Percentiles rank a stretch among this genome's conserved stretches.
Evolutionary conservation across 768 basidiomycete genomes (phyloP).

Genomic region (Basidioascus undulatus): DNA sequence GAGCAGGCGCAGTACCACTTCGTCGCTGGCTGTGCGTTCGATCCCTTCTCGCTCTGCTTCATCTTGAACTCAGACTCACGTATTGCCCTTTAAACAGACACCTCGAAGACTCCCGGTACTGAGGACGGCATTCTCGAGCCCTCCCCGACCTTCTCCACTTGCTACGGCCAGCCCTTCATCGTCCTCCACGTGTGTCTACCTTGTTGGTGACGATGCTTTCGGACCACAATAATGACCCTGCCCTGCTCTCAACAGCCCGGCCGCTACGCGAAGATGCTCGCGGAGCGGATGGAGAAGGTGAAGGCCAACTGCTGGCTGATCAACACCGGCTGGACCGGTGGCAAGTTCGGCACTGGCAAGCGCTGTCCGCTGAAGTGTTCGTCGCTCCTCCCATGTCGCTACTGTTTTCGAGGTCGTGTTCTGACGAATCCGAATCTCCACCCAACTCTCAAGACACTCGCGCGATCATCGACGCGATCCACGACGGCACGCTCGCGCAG

Average conservation of each 20-base stretch:
- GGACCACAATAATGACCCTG: neutral
- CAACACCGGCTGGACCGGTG: slow-evolving; percentile 89
- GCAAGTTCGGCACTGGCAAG: slow-evolving; percentile 76
- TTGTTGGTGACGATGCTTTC: neutral
- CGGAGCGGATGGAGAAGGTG: slow-evolving; percentile 70
- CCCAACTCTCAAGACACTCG: too few relatives aligned
- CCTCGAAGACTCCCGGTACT: slow-evolving; percentile 62
- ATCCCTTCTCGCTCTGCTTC: slow-evolving; percentile 67
- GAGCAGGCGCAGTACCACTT: slow-evolving; percentile 96
- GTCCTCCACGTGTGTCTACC: slow-evolving; percentile 54
- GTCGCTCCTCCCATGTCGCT: too few relatives aligned
- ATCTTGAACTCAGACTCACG: neutral
- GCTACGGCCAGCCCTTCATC: slow-evolving; percentile 98
- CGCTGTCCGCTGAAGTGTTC: slow-evolving; percentile 92
- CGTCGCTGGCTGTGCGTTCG: slow-evolving; percentile 86
- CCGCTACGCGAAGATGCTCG: slow-evolving; percentile 91
- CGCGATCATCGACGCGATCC: slow-evolving; percentile 87
- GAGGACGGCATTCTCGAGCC: slow-evolving; percentile 96
- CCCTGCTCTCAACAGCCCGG: slow-evolving; percentile 29
- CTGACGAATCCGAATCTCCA: too few relatives aligned
- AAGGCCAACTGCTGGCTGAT: slow-evolving; percentile 90
- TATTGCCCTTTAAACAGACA: slow-evolving; percentile 2
- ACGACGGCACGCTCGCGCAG: slow-evolving; percentile 69
- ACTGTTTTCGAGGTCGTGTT: too few relatives aligned
- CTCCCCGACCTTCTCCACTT: slow-evolving; percentile 96